Percentiles rank a stretch among this genome's conserved stretches.
These are phyloP conservation scores for Boletus tylopilopsis DNA, from an alignment of 768 basidiomycete genomes.

Conservation along the genomic window DNA sequence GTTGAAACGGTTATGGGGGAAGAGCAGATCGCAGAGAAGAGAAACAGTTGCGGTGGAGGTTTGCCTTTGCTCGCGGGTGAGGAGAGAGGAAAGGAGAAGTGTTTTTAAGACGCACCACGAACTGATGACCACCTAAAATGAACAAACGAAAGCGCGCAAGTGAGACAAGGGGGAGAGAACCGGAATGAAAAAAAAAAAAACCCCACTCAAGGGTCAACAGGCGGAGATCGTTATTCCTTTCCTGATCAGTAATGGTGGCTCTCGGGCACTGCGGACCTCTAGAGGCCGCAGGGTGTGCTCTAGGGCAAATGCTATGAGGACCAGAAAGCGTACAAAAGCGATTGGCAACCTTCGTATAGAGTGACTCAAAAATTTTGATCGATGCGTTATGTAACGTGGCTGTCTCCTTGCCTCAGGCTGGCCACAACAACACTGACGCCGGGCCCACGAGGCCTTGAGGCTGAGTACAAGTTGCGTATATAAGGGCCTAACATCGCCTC, in stretches of 20 bases:
- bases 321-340: conserved; percentile 20
- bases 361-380: conserved; percentile 19
- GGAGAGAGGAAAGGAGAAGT: conserved; percentile 7
- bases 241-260: conserved; percentile 77
- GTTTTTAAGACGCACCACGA: conserved; percentile 53
- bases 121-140: conserved; percentile 69
- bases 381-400: conserved; percentile 20
- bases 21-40: conserved; percentile 3
- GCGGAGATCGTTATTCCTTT: conserved; percentile 77
- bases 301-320: conserved; percentile 21
- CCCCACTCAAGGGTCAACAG: conserved; percentile 77
- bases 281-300: conserved; percentile 34
- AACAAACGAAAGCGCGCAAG: conserved; percentile 15
- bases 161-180: conserved; percentile 8
- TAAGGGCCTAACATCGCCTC: conserved; percentile 20
- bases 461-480: conserved; percentile 6
- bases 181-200: conserved; percentile 26
- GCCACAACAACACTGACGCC: conserved; percentile 8
- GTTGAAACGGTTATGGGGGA: no score
- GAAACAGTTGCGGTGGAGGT: conserved; percentile 57
- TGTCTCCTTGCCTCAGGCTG: conserved; percentile 7
- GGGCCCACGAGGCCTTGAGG: conserved; percentile 15
- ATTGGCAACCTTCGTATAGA: conserved; percentile 15
- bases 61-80: conserved; percentile 51
- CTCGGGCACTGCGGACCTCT: conserved; percentile 35